Conservation (phyloP, 306 rosid genomes). For the Lathyrus aphaca region DNA sequence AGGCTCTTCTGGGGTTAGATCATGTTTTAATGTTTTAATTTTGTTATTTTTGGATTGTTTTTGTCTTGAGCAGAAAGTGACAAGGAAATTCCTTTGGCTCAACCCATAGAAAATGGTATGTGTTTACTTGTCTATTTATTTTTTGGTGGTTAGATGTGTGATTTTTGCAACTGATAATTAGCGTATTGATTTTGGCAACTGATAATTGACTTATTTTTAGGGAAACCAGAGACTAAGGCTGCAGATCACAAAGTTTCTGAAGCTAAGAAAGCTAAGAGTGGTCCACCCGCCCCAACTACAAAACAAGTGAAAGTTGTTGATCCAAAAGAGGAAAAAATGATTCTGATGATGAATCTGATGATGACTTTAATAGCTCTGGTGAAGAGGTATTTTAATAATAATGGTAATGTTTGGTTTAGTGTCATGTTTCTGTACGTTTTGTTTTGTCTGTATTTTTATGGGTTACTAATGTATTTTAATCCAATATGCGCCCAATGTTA, state of each 20-base stretch:
- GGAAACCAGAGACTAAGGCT: constrained; percentile 48
- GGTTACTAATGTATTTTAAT: too few relatives aligned
- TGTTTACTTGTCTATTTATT: too few relatives aligned
- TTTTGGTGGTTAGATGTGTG: background rate
- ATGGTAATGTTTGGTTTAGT: background rate
- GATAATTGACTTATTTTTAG: constrained; percentile 33
- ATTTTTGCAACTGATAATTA: background rate
- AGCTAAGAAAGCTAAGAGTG: constrained; percentile 47
- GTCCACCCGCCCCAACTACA: background rate
- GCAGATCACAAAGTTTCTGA: constrained; percentile 38
- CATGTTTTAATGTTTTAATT: too few relatives aligned
- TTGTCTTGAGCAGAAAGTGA: too few relatives aligned
- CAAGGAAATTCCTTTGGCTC: too few relatives aligned
- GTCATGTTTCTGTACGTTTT: background rate
- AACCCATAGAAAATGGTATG: too few relatives aligned
- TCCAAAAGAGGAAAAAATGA: constrained; percentile 53
- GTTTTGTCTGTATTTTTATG: too few relatives aligned
- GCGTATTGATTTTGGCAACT: background rate
- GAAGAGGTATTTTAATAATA: constrained; percentile 48
- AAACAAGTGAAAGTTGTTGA: constrained; percentile 64
- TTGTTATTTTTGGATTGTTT: too few relatives aligned
- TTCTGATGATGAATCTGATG: constrained; percentile 54
- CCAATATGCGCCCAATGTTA: too few relatives aligned
- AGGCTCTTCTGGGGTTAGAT: constrained; percentile 52
- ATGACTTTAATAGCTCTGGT: constrained; percentile 43